These are phyloP conservation scores for Periglandula ipomoeae DNA, from an alignment of 2,329 filamentous ascomycete species.

Conservation along the genomic window DNA sequence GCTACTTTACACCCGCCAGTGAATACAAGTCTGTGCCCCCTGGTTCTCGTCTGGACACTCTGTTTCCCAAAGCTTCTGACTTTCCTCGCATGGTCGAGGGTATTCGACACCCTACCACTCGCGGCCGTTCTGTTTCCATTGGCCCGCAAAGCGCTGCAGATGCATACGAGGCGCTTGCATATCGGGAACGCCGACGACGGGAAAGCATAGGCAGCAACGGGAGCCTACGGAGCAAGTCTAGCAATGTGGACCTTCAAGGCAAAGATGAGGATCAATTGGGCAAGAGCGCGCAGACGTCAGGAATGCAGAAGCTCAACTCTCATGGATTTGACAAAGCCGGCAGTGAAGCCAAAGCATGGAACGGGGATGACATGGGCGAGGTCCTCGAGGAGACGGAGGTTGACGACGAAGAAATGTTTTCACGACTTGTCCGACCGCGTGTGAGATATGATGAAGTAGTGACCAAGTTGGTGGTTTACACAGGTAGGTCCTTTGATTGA, in stretches of 20 bases:
- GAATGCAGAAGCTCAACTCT: slow-evolving; percentile 38
- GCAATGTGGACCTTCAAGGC: slow-evolving; percentile 30
- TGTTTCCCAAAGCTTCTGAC: slow-evolving; percentile 83
- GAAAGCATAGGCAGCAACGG: slow-evolving; percentile 46
- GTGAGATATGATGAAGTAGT: slow-evolving; percentile 96
- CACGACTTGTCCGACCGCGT: slow-evolving; percentile 71
- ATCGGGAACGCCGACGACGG: slow-evolving; percentile 58
- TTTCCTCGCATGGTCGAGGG: slow-evolving; percentile 73
- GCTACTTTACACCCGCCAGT: slow-evolving; percentile 85
- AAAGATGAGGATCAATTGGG: slow-evolving; percentile 30
- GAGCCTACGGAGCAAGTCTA: slow-evolving; percentile 35
- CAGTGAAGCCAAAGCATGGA: slow-evolving; percentile 46
- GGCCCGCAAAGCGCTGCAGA: slow-evolving; percentile 94
- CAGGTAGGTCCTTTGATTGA: slow-evolving; percentile 46
- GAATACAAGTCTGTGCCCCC: slow-evolving; percentile 76
- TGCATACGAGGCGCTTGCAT: slow-evolving; percentile 89
- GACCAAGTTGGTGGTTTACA: slow-evolving; percentile 91
- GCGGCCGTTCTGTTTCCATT: slow-evolving; percentile 75
- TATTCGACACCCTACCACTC: slow-evolving; percentile 61
- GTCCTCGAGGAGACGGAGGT: slow-evolving; percentile 36
- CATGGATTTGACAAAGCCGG: slow-evolving; percentile 65
- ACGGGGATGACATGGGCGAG: slow-evolving; percentile 2
- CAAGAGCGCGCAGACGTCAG: slow-evolving; percentile 32
- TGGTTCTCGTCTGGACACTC: slow-evolving; percentile 66
- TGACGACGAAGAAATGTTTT: slow-evolving; percentile 74